Base-by-base conservation (phyloP, 805 yeast genomes). In the Kuraishia floccosa region DNA sequence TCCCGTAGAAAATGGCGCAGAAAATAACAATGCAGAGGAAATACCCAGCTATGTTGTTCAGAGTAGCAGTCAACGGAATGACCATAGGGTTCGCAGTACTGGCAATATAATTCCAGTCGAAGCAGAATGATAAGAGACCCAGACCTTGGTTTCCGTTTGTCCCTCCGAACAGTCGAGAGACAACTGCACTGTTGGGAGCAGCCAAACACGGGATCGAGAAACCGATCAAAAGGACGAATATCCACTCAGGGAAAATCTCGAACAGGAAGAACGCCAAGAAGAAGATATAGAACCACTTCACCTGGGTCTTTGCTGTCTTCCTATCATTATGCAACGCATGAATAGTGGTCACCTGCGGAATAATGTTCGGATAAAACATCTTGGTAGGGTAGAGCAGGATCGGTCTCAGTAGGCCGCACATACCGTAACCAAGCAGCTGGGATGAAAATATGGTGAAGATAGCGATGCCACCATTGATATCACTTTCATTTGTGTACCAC, bases 301-400 rank as follows among this genome's bases (percentile, higher is more conserved):
- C 57, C 27, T 77, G 57, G 24, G 74, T 63, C 26, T 54, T 67
- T 83, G 84, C 77, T 37, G 72, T 55, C 18, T 78, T 72, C 5
- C 53, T 50, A 43, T 71, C 70, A 47, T 68, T 66, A 21, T 52
- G 59, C 39, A 65, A 54, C 46, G 63, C 38, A 51, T 59, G 65
- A 50, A 75, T 58, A 52, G 66, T 63, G 44, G 70, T 58, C 55
- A 69, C 60, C 17, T 72, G 45, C 4, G 75, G 61, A 31, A 76
- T 80, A 46, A 80, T 59, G 43, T 66, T 67, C 2, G 89, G 89
- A 87, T 87, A 81, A 31, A 77, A 63, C 52, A 76, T 69, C 12
- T 72, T 56, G 3, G 77, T 65, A 5, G 85, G 79, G 34, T 68
- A 67, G n/a, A 79, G 76, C 38, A 79, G 59, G 21, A 75, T 58